Evolutionary conservation across 306 rosid species (phyloP), one percentile per base, ranked within the genome.

Genomic region (Cucumis hystrix): DNA sequence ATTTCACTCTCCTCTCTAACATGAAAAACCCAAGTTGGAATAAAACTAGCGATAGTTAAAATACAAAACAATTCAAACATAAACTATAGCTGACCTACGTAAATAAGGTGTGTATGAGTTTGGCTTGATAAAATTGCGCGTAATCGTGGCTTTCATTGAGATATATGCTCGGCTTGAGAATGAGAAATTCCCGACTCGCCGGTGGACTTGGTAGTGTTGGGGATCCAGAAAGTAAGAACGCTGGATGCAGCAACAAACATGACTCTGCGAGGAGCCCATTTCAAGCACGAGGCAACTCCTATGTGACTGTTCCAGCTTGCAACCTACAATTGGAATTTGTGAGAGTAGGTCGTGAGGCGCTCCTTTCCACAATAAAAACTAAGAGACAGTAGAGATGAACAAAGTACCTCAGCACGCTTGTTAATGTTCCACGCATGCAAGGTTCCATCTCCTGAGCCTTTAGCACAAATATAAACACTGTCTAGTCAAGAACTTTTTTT

Each of bases 181-280:
- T 73, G 78, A 73, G 84, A 75, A 30, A 69, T 41, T 54, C 75
- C 81, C 54, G 84, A 58, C 10, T 83, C 92, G 4, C 83, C 81
- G 21, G 74, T 85, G 21, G 11, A 58, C 54, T 85, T 86, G 12
- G 91, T 76, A 61, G 73, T 84, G 75, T 89, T 81, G 45, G 97
- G 97, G 73, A 90, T 90, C 99, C 98, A 95, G 77, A 95, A 92
- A 13, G 97, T 91, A 47, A 95, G 97, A 72, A 91, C 96, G n/a
- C 86, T 85, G 10, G 97, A 92, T 14, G 97, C 97, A n/a, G 97
- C 93, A 3, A 85, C 98, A 18, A 92, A 88, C 99, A 95, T 95
- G 81, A 89, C 92, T 30, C 97, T 85, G 60, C 93, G 97, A 54
- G 97, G 98, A 67, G 97, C 97, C 97, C 99, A 92, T 81, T 88